These are phyloP conservation scores for Curvularia hawaiiensis DNA, from an alignment of 2,329 filamentous ascomycete genomes.

Conservation along the genomic window DNA sequence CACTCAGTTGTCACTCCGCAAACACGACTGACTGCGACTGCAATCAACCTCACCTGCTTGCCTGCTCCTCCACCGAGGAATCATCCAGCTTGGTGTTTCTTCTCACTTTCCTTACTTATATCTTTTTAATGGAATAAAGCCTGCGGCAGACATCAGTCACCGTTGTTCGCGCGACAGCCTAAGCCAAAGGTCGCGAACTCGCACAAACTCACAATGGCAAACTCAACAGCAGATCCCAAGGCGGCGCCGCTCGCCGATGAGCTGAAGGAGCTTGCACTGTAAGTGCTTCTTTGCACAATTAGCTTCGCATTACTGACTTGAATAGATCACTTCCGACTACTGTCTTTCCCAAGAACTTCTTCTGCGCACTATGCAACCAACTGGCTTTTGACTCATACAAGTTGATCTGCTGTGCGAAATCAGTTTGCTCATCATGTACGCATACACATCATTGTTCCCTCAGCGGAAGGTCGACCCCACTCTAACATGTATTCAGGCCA, in stretches of 20 bases:
- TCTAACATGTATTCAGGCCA: constrained; percentile 34
- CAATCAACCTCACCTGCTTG: constrained; percentile 12
- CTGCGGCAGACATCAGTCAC: constrained; percentile 15
- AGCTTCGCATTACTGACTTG: constrained; percentile 17
- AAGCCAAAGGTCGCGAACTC: constrained; percentile 20
- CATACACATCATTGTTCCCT: background rate
- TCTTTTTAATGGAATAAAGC: constrained; percentile 33
- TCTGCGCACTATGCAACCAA: constrained; percentile 92
- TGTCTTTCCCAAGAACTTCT: constrained; percentile 93
- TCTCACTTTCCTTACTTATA: background rate
- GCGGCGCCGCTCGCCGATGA: constrained; percentile 42
- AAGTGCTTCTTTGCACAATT: background rate
- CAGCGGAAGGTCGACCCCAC: background rate
- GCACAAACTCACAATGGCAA: constrained; percentile 36
- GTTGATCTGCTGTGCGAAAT: constrained; percentile 92
- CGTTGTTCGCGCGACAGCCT: constrained; percentile 31
- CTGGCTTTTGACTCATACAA: constrained; percentile 90
- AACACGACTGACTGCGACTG: constrained; percentile 18
- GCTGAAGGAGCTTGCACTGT: constrained; percentile 42
- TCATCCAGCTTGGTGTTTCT: background rate
- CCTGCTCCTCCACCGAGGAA: constrained; percentile 7
- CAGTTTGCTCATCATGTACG: constrained; percentile 89
- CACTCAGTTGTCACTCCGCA: constrained; percentile 20
- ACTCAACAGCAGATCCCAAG: constrained; percentile 36
- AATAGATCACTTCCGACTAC: constrained; percentile 75